These are phyloP conservation scores for Didymella lethalis DNA, from an alignment of 2,329 filamentous ascomycete species.

Conservation along the genomic window DNA sequence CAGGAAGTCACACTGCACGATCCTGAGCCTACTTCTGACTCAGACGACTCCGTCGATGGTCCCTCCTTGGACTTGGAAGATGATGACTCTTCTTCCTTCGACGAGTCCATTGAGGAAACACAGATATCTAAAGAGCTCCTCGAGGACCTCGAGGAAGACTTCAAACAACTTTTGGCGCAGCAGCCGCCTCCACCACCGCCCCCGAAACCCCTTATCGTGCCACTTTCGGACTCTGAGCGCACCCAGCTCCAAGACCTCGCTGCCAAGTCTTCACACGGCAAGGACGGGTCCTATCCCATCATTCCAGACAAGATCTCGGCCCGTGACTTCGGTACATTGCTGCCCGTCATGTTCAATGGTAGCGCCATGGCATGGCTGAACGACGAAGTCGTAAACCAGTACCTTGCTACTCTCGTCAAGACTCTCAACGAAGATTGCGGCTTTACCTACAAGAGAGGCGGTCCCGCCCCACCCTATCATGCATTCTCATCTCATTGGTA, in stretches of 20 bases:
- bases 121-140: constrained; percentile 33
- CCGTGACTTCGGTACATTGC: constrained; percentile 70
- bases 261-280: constrained; percentile 26
- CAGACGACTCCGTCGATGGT: constrained; percentile 13
- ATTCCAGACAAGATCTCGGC: constrained; percentile 54
- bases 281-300: constrained; percentile 22
- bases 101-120: constrained; percentile 32
- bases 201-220: constrained; percentile 30
- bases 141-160: constrained; percentile 27
- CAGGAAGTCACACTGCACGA: not conserved
- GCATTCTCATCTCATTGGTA: constrained; percentile 73
- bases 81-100: not conserved
- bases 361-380: constrained; percentile 72
- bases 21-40: constrained; percentile 5
- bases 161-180: constrained; percentile 26
- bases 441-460: constrained; percentile 62
- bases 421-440: constrained; percentile 65
- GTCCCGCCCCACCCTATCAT: constrained; percentile 67
- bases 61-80: not conserved
- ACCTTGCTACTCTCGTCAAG: constrained; percentile 67
- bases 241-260: constrained; percentile 25
- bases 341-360: constrained; percentile 45
- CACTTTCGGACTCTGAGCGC: constrained; percentile 29
- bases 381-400: constrained; percentile 76
- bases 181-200: constrained; percentile 16